Percentiles rank a stretch among this genome's conserved stretches.
Conservation (phyloP, 2,329 filamentous ascomycete genomes). For the Bipolaris bicolor region DNA sequence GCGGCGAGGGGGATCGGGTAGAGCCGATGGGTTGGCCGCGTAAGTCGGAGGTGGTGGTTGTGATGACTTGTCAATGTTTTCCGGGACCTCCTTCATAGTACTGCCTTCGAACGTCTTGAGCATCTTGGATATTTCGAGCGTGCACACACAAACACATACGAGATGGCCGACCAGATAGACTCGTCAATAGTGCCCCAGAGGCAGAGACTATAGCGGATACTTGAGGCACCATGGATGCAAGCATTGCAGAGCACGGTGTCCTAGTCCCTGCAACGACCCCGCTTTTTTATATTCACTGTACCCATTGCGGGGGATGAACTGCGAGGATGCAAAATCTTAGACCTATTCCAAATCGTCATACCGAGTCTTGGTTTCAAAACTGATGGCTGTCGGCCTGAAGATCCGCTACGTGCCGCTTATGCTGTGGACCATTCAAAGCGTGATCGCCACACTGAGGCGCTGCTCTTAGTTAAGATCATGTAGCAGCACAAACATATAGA, state of each 20-base stretch:
- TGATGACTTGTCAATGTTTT: not conserved
- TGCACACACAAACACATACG: not conserved
- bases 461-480: not conserved
- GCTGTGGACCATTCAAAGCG: not conserved
- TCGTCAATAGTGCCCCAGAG: not conserved
- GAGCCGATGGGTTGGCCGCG: not conserved
- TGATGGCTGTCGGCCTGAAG: not conserved
- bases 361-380: not conserved
- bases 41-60: not conserved
- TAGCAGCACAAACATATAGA: not conserved
- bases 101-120: slow-evolving; percentile 11
- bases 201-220: not conserved
- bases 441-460: not conserved
- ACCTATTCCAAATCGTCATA: slow-evolving; percentile 7
- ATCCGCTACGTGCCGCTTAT: not conserved
- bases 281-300: slow-evolving; percentile 13
- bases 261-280: slow-evolving; percentile 11
- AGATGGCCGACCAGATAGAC: not conserved
- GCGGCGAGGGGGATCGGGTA: slow-evolving; percentile 5
- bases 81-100: slow-evolving; percentile 5
- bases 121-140: not conserved
- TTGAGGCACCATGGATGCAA: slow-evolving; percentile 1
- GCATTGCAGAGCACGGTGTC: slow-evolving; percentile 4
- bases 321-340: slow-evolving; percentile 7
- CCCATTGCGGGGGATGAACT: slow-evolving; percentile 14